Evolutionary conservation across 2,329 filamentous ascomycete genomes (phyloP).

Genomic region (Parascedosporium putredinis): DNA sequence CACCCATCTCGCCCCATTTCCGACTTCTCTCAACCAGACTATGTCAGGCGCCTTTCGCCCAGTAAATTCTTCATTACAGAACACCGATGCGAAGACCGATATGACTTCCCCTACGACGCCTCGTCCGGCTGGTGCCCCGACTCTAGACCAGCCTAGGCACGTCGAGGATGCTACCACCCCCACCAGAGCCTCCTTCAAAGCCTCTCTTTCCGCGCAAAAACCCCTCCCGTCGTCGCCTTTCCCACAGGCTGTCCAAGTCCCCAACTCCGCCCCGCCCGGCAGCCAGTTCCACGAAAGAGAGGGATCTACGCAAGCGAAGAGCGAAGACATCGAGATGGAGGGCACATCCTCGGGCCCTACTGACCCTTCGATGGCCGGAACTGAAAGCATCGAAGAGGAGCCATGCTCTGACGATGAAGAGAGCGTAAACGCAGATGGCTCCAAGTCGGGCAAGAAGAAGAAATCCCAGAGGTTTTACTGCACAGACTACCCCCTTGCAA

Average conservation of each 20-base stretch:
- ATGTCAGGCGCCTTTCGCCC: slow-evolving; percentile 41
- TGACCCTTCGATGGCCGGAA: slow-evolving; percentile 31
- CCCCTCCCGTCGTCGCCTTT: slow-evolving; percentile 44
- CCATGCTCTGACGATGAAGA: slow-evolving; percentile 56
- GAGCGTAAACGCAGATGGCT: slow-evolving; percentile 51
- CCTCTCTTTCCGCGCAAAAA: slow-evolving; percentile 34
- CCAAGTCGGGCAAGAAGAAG: slow-evolving; percentile 82
- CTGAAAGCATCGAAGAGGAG: slow-evolving; percentile 43
- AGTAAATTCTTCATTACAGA: slow-evolving; percentile 30
- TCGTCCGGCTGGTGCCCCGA: slow-evolving; percentile 23
- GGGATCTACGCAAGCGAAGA: slow-evolving; percentile 10
- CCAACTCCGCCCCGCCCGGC: background rate
- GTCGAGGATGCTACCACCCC: slow-evolving; percentile 48
- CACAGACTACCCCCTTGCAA: slow-evolving; percentile 86
- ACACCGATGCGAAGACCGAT: slow-evolving; percentile 14
- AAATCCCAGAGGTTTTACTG: slow-evolving; percentile 95
- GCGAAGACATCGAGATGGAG: slow-evolving; percentile 65
- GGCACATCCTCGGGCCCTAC: slow-evolving; percentile 36
- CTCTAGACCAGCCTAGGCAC: slow-evolving; percentile 18
- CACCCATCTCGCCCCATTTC: slow-evolving; percentile 20
- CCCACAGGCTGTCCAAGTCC: slow-evolving; percentile 36
- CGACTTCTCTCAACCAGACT: slow-evolving; percentile 10
- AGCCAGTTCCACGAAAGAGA: slow-evolving; percentile 1
- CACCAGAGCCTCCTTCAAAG: slow-evolving; percentile 45
- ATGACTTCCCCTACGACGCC: slow-evolving; percentile 23